Percentiles rank a stretch among this genome's conserved stretches.
phyloP scores from a whole-genome alignment of 192 early-diverging fungal genomes.

The Powellomyces hirtus region DNA sequence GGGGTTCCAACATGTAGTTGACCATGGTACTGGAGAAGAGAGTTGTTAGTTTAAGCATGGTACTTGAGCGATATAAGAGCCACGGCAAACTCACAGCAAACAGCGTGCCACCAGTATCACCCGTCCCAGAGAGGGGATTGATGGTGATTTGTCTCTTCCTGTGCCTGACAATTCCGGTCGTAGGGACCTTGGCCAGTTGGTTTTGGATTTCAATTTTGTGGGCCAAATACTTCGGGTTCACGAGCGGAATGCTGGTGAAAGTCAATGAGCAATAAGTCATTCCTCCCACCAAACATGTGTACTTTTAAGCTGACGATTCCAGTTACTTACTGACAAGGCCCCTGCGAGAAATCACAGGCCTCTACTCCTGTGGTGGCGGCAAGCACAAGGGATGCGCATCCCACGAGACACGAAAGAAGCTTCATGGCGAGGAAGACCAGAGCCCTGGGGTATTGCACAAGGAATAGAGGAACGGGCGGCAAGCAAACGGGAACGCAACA shows the following conservation, averaged over 20 bases:
- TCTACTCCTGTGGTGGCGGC: background rate
- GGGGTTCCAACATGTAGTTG: constrained; percentile 40
- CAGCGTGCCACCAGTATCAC: constrained; percentile 14
- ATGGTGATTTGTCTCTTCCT: background rate
- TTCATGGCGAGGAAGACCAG: background rate
- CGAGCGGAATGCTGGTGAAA: constrained; percentile 2
- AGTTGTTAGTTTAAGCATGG: constrained; percentile 3
- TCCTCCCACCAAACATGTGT: background rate
- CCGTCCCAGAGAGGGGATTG: constrained; percentile 5
- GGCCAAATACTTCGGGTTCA: background rate
- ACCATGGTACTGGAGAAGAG: constrained; percentile 21
- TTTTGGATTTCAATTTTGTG: background rate
- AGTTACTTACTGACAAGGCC: background rate
- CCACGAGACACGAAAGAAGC: background rate
- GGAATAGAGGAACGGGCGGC: background rate
- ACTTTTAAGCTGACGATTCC: background rate
- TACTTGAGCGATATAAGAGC: background rate
- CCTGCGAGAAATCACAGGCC: background rate
- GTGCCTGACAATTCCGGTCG: background rate
- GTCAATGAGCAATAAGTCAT: background rate
- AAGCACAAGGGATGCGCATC: background rate
- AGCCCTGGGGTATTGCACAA: background rate
- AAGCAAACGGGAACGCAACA: background rate
- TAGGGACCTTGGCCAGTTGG: background rate
- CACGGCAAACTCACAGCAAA: constrained; percentile 6